phyloP scores from a whole-genome alignment of 257 asterid species.

The Forsythia viridissima region DNA sequence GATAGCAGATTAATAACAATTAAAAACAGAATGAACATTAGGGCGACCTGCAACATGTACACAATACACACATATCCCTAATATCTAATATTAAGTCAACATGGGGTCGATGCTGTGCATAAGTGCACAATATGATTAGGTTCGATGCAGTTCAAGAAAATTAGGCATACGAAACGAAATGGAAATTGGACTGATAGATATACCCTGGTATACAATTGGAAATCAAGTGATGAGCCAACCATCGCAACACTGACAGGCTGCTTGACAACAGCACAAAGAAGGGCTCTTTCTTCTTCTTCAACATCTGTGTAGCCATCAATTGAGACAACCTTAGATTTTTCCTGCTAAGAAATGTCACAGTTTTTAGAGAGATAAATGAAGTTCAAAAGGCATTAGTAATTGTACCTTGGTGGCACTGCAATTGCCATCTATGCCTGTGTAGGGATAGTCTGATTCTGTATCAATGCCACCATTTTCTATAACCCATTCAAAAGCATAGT shows the following conservation, averaged over 20 bases:
- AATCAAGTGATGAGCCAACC: conserved; percentile 31
- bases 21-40: no score
- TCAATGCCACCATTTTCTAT: conserved; percentile 33
- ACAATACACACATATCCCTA: no score
- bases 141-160: background rate
- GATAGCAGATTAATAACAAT: background rate
- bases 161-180: background rate
- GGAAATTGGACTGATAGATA: background rate
- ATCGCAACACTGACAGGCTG: conserved; percentile 41
- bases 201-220: conserved; percentile 42
- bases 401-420: conserved; percentile 35
- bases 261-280: conserved; percentile 35
- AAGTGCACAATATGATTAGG: no score
- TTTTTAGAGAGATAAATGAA: background rate
- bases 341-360: conserved; percentile 15
- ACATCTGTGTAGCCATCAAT: conserved; percentile 37
- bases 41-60: no score
- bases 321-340: conserved; percentile 19
- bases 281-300: conserved; percentile 25
- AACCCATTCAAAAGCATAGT: conserved; percentile 42
- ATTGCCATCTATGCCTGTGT: conserved; percentile 13
- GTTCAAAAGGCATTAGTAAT: background rate
- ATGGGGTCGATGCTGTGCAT: no score
- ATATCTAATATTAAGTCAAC: no score
- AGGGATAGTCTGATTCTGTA: conserved; percentile 37